Percentiles rank a stretch among this genome's conserved stretches.
phyloP scores from a whole-genome alignment of 345 rosid species.

The Eucalyptus erythrocorys region DNA sequence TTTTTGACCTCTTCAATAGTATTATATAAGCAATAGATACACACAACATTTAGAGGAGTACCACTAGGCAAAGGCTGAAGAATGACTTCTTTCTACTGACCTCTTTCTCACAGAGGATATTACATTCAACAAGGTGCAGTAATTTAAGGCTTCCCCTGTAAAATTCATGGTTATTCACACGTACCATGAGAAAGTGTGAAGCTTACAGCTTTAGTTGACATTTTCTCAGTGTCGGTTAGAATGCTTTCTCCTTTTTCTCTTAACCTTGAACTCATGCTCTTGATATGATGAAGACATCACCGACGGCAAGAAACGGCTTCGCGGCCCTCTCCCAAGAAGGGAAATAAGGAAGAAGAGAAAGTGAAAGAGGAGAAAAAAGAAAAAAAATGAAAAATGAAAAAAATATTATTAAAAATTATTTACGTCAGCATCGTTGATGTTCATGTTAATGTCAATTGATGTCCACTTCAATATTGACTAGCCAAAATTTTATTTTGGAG shows the following conservation, averaged over 20 bases:
- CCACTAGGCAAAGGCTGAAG: not conserved
- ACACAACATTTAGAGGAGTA: not conserved
- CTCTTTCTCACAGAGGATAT: not conserved
- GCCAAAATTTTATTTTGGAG: too few species aligned
- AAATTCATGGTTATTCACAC: not conserved
- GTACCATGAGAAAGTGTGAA: not conserved
- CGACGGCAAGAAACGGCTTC: too few species aligned
- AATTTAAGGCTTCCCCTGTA: not conserved
- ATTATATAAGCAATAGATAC: not conserved
- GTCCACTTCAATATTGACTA: too few species aligned
- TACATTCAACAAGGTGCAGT: not conserved
- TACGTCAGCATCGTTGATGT: too few species aligned
- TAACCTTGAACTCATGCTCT: too few species aligned
- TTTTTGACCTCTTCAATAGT: not conserved
- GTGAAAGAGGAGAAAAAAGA: too few species aligned
- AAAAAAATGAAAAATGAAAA: too few species aligned
- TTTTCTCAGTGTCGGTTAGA: constrained; percentile 50
- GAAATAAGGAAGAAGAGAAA: too few species aligned
- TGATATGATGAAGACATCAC: too few species aligned
- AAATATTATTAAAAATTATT: too few species aligned
- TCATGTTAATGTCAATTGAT: too few species aligned
- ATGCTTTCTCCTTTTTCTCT: constrained; percentile 53
- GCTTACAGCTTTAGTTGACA: not conserved
- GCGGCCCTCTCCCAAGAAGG: too few species aligned
- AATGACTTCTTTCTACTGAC: not conserved